phyloP scores from a whole-genome alignment of 352 stramenopile species.

The Globisporangium echinulatum region DNA sequence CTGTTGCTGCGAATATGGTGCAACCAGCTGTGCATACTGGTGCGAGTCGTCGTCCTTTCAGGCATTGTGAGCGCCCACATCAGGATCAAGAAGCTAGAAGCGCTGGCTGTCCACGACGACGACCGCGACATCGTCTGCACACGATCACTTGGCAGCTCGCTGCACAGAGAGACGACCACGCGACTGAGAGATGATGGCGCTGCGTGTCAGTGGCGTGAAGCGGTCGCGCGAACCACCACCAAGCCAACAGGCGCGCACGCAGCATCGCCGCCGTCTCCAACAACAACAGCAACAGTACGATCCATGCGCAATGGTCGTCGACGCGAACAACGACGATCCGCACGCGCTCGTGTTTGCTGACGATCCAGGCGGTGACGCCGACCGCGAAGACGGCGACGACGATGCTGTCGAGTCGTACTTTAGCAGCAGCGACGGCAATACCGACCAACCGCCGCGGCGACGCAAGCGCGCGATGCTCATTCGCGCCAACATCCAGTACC shows the following conservation, averaged over 20 bases:
- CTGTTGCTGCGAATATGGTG: background rate
- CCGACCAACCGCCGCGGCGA: constrained; percentile 12
- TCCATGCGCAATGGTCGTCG: constrained; percentile 11
- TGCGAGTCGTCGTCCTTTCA: background rate
- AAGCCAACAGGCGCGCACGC: background rate
- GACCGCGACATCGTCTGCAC: too few relatives aligned
- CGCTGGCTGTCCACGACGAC: too few relatives aligned
- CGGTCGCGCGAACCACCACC: constrained; percentile 9
- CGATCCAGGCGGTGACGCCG: constrained; percentile 9
- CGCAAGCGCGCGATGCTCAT: constrained; percentile 59
- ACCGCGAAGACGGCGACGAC: constrained; percentile 15
- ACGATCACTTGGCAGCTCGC: background rate
- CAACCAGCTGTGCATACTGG: background rate
- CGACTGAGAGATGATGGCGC: constrained; percentile 1
- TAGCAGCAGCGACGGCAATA: constrained; percentile 12
- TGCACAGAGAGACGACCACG: background rate
- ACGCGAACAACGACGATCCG: constrained; percentile 1
- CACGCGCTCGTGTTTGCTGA: constrained; percentile 1
- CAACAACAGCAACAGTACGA: background rate
- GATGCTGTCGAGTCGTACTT: constrained; percentile 7
- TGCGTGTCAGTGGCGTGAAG: constrained; percentile 15
- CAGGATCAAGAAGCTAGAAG: too few relatives aligned
- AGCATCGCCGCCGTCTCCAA: too few relatives aligned
- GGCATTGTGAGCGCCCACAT: too few relatives aligned
- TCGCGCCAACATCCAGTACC: constrained; percentile 48